A percentile compares a stretch with the other conserved stretches of the same genome.
Conservation (phyloP, 1,284 basidiomycete genomes). For the Moniliella sp. region DNA sequence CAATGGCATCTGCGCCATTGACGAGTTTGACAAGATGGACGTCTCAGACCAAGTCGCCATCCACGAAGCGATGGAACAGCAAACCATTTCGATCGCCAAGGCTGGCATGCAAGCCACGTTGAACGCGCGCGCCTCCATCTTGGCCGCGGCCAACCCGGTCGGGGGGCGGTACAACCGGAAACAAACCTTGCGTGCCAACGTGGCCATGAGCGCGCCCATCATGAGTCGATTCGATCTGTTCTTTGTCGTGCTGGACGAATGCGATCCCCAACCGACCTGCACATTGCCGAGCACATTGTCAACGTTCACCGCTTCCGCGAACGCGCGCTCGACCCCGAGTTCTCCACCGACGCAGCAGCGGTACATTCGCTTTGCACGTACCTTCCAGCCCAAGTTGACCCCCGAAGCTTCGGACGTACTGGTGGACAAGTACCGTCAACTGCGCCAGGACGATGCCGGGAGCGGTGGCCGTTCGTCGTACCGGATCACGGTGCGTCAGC, state of each 20-base stretch:
- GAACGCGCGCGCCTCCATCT: constrained; percentile 87
- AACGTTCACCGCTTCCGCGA: constrained; percentile 87
- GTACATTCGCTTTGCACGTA: constrained; percentile 86
- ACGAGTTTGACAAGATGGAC: constrained; percentile 99
- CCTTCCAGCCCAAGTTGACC: constrained; percentile 66
- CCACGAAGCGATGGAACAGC: constrained; percentile 99
- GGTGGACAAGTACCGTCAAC: constrained; percentile 79
- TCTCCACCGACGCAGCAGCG: constrained; percentile 84
- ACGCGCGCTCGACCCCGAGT: constrained; percentile 81
- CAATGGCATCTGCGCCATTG: constrained; percentile 97
- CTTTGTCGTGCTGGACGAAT: constrained; percentile 94
- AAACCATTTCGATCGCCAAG: constrained; percentile 96
- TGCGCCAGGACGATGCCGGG: constrained; percentile 68
- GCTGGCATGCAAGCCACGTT: constrained; percentile 95
- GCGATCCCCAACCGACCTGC: constrained; percentile 62
- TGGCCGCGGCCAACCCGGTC: constrained; percentile 91
- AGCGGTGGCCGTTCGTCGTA: constrained; percentile 68
- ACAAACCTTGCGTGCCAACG: constrained; percentile 74
- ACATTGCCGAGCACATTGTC: constrained; percentile 89
- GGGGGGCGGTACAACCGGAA: constrained; percentile 91
- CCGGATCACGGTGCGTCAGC: constrained; percentile 79
- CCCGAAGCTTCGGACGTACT: constrained; percentile 74
- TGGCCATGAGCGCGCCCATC: constrained; percentile 93
- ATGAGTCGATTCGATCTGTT: constrained; percentile 98
- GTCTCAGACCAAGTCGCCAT: constrained; percentile 93